Base-by-base conservation (phyloP, 225 moss, liverwort and hornwort species). In the Ulota crispa region DNA sequence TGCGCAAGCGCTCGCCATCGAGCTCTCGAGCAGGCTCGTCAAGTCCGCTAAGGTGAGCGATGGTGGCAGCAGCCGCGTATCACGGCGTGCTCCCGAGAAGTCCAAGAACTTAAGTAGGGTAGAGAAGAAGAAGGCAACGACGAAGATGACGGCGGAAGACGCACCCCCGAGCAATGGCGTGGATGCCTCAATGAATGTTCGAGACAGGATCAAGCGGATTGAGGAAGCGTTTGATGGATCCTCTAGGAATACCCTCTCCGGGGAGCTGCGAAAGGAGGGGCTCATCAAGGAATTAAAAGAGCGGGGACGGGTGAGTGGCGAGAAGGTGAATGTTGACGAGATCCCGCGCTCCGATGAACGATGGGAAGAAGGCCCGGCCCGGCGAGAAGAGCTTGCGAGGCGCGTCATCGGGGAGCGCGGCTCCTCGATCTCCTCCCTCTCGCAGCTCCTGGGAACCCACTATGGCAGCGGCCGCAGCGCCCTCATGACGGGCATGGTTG, bases 321-420 rank as follows among this genome's bases (percentile, higher is more conserved):
- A 64, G 26, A 78, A 67, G 24, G 59, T 62, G 0, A 76, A 54
- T 19, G 53, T 52, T 24, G 78, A 65, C 2, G 72, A 73, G 24
- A 80, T 83, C 47, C 24, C 41, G 10, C 73, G 70, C 36, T 77
- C 64, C 9, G 83, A 77, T n/a, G 85, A 88, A 62, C 56, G 86
- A 79, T 89, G 89, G 89, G 87, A 85, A 26, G 85, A 70, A 16
- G 87, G 87, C 39, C 68, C 85, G 47, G 73, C 72, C 24, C 68
- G 89, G 63, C 84, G 89, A 34, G 85, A 89, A 52, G 87, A 89
- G 34, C 47, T 78, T 19, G 89, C 85, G 28, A 65, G 84, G 57
- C 76, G 89, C 23, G 89, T 89, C 5, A 85, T 89, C 34, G 73
- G 68, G 59, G 89, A 89, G 73, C 85, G 83, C 32, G 85, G 82